phyloP scores from a whole-genome alignment of 257 asterid species.

The Cordia subcordata region DNA sequence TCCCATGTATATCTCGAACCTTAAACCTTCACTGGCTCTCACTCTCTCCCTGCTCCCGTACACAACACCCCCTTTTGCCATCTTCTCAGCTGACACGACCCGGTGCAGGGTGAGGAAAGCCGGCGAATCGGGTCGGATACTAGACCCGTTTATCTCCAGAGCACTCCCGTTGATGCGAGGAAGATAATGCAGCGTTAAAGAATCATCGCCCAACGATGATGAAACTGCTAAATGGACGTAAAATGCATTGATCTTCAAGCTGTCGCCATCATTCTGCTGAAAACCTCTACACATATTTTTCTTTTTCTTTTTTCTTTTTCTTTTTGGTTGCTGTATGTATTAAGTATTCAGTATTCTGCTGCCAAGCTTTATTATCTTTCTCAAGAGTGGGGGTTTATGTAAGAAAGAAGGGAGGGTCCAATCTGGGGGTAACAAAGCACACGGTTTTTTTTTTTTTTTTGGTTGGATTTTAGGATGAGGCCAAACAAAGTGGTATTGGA shows the following conservation, averaged over 20 bases:
- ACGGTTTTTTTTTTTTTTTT: constrained; percentile 17
- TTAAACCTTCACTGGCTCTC: constrained; percentile 51
- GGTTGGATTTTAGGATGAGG: not conserved
- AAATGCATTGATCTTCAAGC: constrained; percentile 52
- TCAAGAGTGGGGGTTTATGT: constrained; percentile 3
- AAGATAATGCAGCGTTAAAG: constrained; percentile 53
- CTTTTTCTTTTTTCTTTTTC: too few relatives aligned
- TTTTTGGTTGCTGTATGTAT: constrained; percentile 9
- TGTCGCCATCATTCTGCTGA: constrained; percentile 36
- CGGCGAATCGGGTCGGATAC: constrained; percentile 49
- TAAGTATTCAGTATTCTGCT: not conserved
- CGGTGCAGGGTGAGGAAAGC: constrained; percentile 69
- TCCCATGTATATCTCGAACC: constrained; percentile 48
- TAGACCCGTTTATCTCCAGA: constrained; percentile 48
- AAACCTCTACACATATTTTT: constrained; percentile 61
- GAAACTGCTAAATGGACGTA: constrained; percentile 31
- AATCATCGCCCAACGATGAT: constrained; percentile 26
- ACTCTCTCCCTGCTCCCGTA: constrained; percentile 57
- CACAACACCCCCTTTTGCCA: not conserved
- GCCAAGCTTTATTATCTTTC: not conserved
- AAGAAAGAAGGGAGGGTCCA: constrained; percentile 11
- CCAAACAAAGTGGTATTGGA: not conserved
- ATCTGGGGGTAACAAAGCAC: constrained; percentile 27
- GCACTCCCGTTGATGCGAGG: constrained; percentile 58
- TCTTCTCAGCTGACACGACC: constrained; percentile 16